Conservation (phyloP, 768 basidiomycete genomes). For the Chiua virens region DNA sequence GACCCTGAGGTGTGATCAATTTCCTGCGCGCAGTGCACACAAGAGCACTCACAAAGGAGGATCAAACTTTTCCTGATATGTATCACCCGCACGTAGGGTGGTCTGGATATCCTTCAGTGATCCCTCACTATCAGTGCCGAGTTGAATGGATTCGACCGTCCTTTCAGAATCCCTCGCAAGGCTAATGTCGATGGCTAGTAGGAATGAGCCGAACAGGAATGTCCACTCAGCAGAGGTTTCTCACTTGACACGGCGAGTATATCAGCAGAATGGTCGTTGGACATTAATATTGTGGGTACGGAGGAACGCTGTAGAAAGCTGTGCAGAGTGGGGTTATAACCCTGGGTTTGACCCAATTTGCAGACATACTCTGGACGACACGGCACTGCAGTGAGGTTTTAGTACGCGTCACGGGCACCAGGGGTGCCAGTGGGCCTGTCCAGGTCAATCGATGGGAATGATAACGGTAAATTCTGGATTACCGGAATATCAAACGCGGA, state of each 20-base stretch:
- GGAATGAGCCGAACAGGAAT: not conserved
- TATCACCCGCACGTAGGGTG: not conserved
- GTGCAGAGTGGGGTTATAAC: too few relatives aligned
- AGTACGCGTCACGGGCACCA: too few relatives aligned
- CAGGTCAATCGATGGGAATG: too few relatives aligned
- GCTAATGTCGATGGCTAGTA: not conserved
- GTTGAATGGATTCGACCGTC: constrained; percentile 3
- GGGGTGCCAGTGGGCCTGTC: too few relatives aligned
- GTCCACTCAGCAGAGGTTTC: not conserved
- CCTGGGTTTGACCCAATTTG: too few relatives aligned
- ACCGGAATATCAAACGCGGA: too few relatives aligned
- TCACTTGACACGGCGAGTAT: constrained; percentile 4
- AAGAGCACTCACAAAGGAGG: constrained; percentile 6
- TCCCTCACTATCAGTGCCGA: not conserved
- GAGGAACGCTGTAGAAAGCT: too few relatives aligned
- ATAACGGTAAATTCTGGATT: too few relatives aligned
- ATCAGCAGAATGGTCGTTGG: too few relatives aligned
- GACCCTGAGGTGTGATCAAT: not conserved
- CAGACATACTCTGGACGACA: too few relatives aligned
- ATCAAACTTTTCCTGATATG: not conserved
- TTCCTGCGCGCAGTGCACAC: not conserved
- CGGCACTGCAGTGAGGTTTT: too few relatives aligned
- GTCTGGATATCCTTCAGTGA: not conserved
- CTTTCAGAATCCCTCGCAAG: constrained; percentile 10
- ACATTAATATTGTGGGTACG: too few relatives aligned